Percentiles rank a stretch among this genome's conserved stretches.
phyloP scores from a whole-genome alignment of 495 filamentous ascomycete genomes.

The Geoglossum glabrum region DNA sequence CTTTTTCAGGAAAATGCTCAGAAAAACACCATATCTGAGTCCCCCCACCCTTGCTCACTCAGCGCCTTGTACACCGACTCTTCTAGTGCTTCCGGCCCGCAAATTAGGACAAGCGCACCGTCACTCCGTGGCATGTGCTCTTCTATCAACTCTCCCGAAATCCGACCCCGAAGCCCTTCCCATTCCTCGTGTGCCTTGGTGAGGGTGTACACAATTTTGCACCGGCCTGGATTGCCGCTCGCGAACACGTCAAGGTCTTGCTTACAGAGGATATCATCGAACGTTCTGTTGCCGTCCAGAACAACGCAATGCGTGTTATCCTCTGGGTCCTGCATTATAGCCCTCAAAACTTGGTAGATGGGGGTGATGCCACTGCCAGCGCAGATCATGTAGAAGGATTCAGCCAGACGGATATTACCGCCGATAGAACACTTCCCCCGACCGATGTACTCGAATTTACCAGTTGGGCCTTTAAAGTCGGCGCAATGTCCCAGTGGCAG shows the following conservation, averaged over 20 bases:
- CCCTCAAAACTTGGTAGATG: constrained; percentile 71
- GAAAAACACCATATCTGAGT: constrained; percentile 74
- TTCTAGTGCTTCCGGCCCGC: constrained; percentile 67
- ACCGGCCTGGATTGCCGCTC: constrained; percentile 29
- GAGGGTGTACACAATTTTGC: constrained; percentile 51
- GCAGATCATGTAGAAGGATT: constrained; percentile 72
- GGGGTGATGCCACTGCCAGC: constrained; percentile 82
- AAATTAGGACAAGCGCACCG: constrained; percentile 55
- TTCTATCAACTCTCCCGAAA: constrained; percentile 39
- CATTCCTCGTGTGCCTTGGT: constrained; percentile 42
- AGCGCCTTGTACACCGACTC: constrained; percentile 42
- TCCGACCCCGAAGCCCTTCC: constrained; percentile 50
- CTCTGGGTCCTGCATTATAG: constrained; percentile 39
- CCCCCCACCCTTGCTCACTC: constrained; percentile 50
- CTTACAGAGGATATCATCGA: constrained; percentile 70
- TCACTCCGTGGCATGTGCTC: constrained; percentile 32
- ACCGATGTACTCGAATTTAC: constrained; percentile 68
- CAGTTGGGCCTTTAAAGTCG: constrained; percentile 82
- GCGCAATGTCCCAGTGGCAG: constrained; percentile 48
- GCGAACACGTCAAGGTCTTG: constrained; percentile 51
- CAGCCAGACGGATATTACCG: constrained; percentile 35
- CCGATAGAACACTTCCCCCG: constrained; percentile 42
- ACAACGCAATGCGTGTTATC: constrained; percentile 47
- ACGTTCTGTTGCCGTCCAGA: constrained; percentile 57
- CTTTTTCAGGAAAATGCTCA: constrained; percentile 19